Evolutionary conservation across 306 rosid species (phyloP), one percentile per base, ranked within the genome.

Genomic region (Carpinus viminea): DNA sequence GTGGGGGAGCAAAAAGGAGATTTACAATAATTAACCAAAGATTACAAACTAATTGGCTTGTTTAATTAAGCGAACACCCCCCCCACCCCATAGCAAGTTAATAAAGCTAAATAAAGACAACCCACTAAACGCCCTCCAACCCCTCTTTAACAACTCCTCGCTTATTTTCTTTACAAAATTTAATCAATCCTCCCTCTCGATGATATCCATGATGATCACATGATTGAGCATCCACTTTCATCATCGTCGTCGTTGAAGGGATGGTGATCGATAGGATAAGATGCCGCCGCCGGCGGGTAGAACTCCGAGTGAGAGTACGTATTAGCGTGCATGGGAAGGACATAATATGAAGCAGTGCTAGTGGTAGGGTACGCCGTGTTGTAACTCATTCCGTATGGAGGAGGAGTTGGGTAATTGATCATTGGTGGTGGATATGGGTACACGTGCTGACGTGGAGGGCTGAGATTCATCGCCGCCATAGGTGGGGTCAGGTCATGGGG

Each of bases 191-290:
- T 2, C 0, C 34, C 34, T 31, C 77, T 60, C 70, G n/a, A 47
- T 0, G 31, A 64, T 69, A 59, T 18, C 72, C 48, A 71, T 31
- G 18, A 72, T 73, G 43, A 38, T 86, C 88, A 92, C 95, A 91
- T 88, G 28, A 93, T 76, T 60, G 86, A 82, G 90, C 98, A 93
- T 64, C 86, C 89, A 73, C 55, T 74, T 68, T 75, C 86, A 8
- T 84, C 85, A 18, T 86, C 86, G 1, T 90, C 87, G 8, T 84
- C 85, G 11, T 41, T 7, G 7, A 6, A 6, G 45, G 1, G 7
- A 1, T 1, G 8, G 74, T 12, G 74, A n/a, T 79, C 80, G 34
- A 81, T 74, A 0, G 87, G 86, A 85, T 83, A 68, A 15, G 83
- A 79, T 36, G 87, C 70, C 0, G 79, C 82, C 10, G 87, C 89